Base-by-base conservation (phyloP, 306 rosid species). In the Rosa lucieae region DNA sequence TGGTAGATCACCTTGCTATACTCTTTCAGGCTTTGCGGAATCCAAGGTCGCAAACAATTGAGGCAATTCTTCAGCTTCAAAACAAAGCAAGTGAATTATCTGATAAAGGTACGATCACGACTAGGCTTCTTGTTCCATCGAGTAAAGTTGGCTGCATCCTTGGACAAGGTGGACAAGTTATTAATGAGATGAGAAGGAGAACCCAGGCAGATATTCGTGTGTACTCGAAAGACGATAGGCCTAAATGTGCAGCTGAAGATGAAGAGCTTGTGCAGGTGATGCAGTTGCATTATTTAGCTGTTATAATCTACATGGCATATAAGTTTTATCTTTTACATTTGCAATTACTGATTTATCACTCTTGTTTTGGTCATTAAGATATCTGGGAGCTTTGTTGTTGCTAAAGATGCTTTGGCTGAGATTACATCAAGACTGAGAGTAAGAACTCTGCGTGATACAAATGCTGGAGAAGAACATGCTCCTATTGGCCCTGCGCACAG, bases 121-220 rank as follows among this genome's bases (percentile, higher is more conserved):
- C 83, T 5, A 75, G 78, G 59, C 81, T 85, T 78, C 88, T 85
- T 78, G 88, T 78, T 29, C 80, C 82, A 29, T 81, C 85, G 5
- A 77, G 80, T 73, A 77, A 78, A 76, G 82, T 78, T 81, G 85
- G 85, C 40, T 85, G 88, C 88, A 32, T 85, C 49, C 82, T 85
- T 78, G 88, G 88, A 62, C 80, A 81, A 85, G 88, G 88, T 70
- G 85, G 85, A n/a, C 74, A 73, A 51, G 77, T 85, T 40, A 81
- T 81, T 26, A 85, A 78, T 78, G 88, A 85, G 71, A 74, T 81
- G 83, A 82, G 85, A 21, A 78, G 80, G 79, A 74, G 80, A 81
- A 85, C 85, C 56, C 82, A 76, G 53, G 84, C 79, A 56, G 82
- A 77, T 66, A 80, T 77, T 74, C 83, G 85, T 32, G 78, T 85